Evolutionary conservation across 108 stramenopile species (phyloP).

Genomic region (Epithemia pelagica): DNA sequence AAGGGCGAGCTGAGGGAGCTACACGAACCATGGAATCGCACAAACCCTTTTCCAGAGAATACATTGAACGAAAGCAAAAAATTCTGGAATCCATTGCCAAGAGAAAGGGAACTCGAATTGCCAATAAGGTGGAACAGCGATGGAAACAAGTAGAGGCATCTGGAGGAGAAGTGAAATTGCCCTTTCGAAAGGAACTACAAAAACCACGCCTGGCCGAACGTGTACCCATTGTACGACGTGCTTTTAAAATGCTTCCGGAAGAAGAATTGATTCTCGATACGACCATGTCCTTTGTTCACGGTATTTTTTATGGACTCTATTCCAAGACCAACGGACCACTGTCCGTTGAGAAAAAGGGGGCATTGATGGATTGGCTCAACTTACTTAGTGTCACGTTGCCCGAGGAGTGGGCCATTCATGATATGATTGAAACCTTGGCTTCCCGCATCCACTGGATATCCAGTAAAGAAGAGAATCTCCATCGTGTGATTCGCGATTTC

Average conservation of each 20-base stretch:
- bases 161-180: constrained; percentile 48
- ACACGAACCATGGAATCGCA: neutral
- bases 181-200: constrained; percentile 26
- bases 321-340: constrained; percentile 27
- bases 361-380: constrained; percentile 55
- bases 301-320: constrained; percentile 43
- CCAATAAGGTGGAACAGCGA: neutral
- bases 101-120: neutral
- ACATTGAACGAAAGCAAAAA: neutral
- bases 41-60: neutral
- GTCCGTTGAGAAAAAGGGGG: constrained; percentile 18
- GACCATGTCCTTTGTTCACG: constrained; percentile 48
- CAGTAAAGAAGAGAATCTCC: constrained; percentile 26
- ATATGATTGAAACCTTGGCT: constrained; percentile 37
- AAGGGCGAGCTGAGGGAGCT: neutral
- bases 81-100: neutral
- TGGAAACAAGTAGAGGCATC: constrained; percentile 12
- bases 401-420: constrained; percentile 47
- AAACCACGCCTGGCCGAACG: constrained; percentile 9
- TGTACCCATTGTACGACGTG: constrained; percentile 19
- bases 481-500: constrained; percentile 19
- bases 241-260: constrained; percentile 25
- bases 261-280: constrained; percentile 66
- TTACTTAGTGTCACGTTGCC: constrained; percentile 61
- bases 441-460: constrained; percentile 29